A percentile compares a stretch with the other conserved stretches of the same genome.
Conservation (phyloP, 208 protist genomes). For the Trypanosoma scelopori region DNA sequence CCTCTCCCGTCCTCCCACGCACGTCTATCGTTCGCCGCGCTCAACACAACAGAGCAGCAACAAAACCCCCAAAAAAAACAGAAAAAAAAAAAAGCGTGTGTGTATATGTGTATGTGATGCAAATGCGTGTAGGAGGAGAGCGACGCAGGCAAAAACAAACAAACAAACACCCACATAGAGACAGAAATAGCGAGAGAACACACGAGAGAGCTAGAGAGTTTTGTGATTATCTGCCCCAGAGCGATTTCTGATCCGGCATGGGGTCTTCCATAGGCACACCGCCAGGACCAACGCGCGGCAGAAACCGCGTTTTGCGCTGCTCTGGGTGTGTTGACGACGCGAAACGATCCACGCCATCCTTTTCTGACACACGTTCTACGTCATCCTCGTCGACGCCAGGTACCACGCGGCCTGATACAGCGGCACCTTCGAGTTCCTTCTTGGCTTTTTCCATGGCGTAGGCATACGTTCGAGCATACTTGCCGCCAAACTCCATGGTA, state of each 20-base stretch:
- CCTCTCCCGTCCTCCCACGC: no score
- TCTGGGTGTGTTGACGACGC: conserved; percentile 85
- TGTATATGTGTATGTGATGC: no score
- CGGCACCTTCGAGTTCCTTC: conserved; percentile 47
- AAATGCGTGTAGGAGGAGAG: no score
- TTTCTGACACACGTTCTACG: conserved; percentile 51
- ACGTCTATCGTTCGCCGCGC: no score
- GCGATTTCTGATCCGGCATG: conserved; percentile 54
- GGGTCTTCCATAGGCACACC: conserved; percentile 64
- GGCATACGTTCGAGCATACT: conserved; percentile 83
- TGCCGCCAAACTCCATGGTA: conserved; percentile 68
- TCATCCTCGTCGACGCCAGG: conserved; percentile 42
- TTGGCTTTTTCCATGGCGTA: conserved; percentile 83
- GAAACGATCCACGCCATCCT: conserved; percentile 64
- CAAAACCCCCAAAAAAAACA: no score
- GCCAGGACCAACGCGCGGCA: conserved; percentile 35
- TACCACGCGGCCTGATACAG: conserved; percentile 37
- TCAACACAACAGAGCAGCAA: no score
- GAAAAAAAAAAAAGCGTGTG: no score
- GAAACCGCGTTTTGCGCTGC: conserved; percentile 77
- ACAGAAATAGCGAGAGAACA: background rate
- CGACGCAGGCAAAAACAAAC: no score
- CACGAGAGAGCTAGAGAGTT: background rate
- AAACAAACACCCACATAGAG: no score
- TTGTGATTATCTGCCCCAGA: conserved; percentile 47